These are phyloP conservation scores for Aspergillus intermedius DNA, from an alignment of 2,329 filamentous ascomycete genomes.

Conservation along the genomic window DNA sequence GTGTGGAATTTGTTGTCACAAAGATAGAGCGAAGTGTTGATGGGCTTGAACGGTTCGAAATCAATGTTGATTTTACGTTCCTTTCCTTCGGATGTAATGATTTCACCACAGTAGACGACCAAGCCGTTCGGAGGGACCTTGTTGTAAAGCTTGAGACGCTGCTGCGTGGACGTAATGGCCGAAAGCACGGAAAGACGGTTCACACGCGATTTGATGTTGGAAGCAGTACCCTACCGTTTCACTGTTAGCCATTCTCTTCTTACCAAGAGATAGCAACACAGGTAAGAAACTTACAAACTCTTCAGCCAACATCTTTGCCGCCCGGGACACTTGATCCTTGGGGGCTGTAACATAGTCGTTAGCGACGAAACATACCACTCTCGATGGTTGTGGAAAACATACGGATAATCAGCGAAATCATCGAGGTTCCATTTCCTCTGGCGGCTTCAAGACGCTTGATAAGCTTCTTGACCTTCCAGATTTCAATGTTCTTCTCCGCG, in stretches of 20 bases:
- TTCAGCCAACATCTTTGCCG: conserved; percentile 99
- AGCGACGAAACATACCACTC: conserved; percentile 6
- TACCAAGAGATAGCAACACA: not conserved
- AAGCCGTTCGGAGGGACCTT: conserved; percentile 97
- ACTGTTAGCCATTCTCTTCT: conserved; percentile 6
- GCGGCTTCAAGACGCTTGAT: conserved; percentile 98
- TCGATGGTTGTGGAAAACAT: conserved; percentile 36
- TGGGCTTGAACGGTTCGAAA: conserved; percentile 99
- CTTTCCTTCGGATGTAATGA: conserved; percentile 96
- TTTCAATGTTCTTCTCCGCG: conserved; percentile 93
- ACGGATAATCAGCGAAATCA: conserved; percentile 99
- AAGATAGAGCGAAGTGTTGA: conserved; percentile 98
- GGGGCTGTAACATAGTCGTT: conserved; percentile 56
- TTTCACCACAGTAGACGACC: conserved; percentile 99
- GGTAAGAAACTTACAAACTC: conserved; percentile 67
- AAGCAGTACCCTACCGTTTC: conserved; percentile 72
- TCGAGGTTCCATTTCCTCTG: conserved; percentile 96
- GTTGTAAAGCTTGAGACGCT: conserved; percentile 97
- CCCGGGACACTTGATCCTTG: conserved; percentile 94
- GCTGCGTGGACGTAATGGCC: conserved; percentile 97
- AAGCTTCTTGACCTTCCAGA: conserved; percentile 96
- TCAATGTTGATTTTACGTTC: conserved; percentile 99
- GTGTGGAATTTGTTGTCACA: conserved; percentile 99
- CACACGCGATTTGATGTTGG: conserved; percentile 99
- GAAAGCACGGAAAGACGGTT: conserved; percentile 97